These are phyloP conservation scores for Waitea zeae DNA, from an alignment of 1,284 basidiomycete genomes.

Conservation along the genomic window DNA sequence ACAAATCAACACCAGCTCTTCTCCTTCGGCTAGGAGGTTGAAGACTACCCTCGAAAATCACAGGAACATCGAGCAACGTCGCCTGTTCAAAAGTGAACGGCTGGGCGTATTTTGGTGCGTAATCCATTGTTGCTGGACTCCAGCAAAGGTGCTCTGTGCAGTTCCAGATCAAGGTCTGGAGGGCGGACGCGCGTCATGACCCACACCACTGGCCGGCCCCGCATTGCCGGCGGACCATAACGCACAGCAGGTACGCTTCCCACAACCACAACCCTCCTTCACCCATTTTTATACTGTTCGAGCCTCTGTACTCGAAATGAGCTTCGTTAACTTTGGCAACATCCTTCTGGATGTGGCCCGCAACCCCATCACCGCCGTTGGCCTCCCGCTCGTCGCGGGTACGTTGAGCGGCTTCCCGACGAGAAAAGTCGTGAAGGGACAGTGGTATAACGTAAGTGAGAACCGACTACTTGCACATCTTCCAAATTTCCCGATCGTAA, in stretches of 20 bases:
- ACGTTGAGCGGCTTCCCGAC: constrained; percentile 33
- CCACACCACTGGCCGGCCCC: no score
- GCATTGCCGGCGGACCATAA: no score
- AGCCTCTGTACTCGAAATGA: no score
- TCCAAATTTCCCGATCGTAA: no score
- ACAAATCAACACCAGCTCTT: not conserved
- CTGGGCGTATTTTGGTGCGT: constrained; percentile 45
- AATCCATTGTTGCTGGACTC: no score
- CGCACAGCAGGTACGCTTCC: no score
- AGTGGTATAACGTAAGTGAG: constrained; percentile 43
- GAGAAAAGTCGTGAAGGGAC: constrained; percentile 24
- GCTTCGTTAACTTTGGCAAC: constrained; percentile 18
- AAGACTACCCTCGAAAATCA: constrained; percentile 49
- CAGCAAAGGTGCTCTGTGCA: no score
- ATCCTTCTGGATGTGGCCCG: constrained; percentile 38
- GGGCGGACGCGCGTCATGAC: no score
- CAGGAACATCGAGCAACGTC: constrained; percentile 39
- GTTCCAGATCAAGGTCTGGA: no score
- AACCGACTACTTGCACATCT: no score
- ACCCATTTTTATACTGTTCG: no score
- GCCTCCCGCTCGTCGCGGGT: constrained; percentile 42
- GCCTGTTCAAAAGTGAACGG: constrained; percentile 64
- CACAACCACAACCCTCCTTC: no score
- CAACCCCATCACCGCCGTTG: constrained; percentile 42
- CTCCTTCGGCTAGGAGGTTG: not conserved